Conservation (phyloP, 1,284 basidiomycete genomes). For the Trametes versicolor region DNA sequence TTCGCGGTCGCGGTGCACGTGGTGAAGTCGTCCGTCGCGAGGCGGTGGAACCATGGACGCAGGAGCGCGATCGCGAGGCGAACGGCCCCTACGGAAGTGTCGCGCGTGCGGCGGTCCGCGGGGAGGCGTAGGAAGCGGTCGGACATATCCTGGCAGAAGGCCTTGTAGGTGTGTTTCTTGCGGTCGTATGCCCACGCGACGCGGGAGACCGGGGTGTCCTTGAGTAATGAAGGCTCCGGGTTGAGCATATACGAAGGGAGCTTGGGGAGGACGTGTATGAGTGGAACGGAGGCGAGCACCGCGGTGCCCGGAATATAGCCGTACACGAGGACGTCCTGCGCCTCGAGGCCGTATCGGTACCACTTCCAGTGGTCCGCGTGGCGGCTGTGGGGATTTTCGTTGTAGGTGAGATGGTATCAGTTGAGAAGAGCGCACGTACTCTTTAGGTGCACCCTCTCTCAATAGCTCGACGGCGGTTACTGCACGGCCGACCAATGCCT, state of each 20-base stretch:
- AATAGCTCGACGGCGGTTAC: constrained; percentile 72
- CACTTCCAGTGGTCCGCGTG: constrained; percentile 75
- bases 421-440: constrained; percentile 53
- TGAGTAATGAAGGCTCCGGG: constrained; percentile 48
- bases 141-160: constrained; percentile 76
- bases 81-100: constrained; percentile 72
- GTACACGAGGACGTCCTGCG: constrained; percentile 77
- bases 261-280: constrained; percentile 66
- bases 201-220: constrained; percentile 52
- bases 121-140: constrained; percentile 65
- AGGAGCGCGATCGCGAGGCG: constrained; percentile 71
- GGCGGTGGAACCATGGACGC: constrained; percentile 70
- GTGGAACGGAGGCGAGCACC: constrained; percentile 73
- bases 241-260: constrained; percentile 76
- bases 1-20: constrained; percentile 57
- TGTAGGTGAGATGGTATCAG: not conserved
- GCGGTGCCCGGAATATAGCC: constrained; percentile 71
- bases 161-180: constrained; percentile 68
- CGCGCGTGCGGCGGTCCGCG: constrained; percentile 63
- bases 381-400: constrained; percentile 53
- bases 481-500: constrained; percentile 61
- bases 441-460: constrained; percentile 56
- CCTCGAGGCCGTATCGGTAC: constrained; percentile 76
- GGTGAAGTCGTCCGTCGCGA: constrained; percentile 58
- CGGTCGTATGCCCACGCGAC: constrained; percentile 70